Evolutionary conservation across 495 filamentous ascomycete species (phyloP), one percentile per base, ranked within the genome.

Genomic region (Xylaria telfairii): DNA sequence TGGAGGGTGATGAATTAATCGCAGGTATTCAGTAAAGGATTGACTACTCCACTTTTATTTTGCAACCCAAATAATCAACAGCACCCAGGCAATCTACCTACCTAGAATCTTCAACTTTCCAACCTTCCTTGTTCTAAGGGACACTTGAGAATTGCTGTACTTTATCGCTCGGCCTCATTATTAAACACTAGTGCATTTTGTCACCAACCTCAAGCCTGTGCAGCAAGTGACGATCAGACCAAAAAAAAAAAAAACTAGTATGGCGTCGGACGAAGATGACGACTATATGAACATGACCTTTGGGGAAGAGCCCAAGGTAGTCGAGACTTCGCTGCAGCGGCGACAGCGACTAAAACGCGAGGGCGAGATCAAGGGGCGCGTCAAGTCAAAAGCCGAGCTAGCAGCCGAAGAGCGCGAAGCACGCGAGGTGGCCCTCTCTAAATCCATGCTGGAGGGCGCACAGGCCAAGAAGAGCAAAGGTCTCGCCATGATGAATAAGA

Each of bases 401-500:
- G 90, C 88, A 19, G 88, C 87, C 21, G 88, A 92, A 71, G 92
- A 90, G 74, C 87, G 84, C 30, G 85, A 85, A 46, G 88, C 86
- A 30, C 92, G 93, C 53, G 94, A 98, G 78, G 87, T 85, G 51
- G 93, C 91, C 5, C 87, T 97, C 19, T 83, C 88, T 2, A 90
- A 82, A 17, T 91, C 90, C n/a, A 84, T 97, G 32, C 82, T 93
- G 19, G 71, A 72, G 10, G 61, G 62, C 10, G 85, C 86, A 59
- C 71, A 68, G 32, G 80, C 81, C 19, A 57, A 76, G 32, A 83
- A 84, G 63, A 91, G 87, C 81, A 99, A 98, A 79, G 96, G 96
- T 3, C 89, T 94, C 67, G 85, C 92, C 68, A 97, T 99, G 94
- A 96, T 99, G 95, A 90, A 92, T n/a, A 94, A 91, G 79, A 91